Conservation (phyloP, 805 yeast genomes). For the Schwanniomyces pseudopolymorphus region DNA sequence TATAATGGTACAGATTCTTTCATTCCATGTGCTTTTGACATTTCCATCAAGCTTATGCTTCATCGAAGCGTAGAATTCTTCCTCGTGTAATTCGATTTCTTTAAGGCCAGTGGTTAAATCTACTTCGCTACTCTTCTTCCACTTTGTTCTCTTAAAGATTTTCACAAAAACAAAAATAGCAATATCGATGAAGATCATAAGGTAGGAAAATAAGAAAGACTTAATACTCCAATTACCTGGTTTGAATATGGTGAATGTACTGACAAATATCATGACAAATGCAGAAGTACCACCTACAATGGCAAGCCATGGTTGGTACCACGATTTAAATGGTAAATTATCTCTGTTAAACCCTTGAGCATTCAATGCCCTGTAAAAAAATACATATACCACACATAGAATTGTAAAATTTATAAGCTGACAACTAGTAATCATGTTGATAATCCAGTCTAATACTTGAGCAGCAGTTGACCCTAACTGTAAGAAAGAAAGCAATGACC, state of each 20-base stretch:
- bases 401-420: conserved; percentile 29
- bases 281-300: conserved; percentile 27
- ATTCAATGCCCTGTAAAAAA: conserved; percentile 57
- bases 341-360: conserved; percentile 26
- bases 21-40: conserved; percentile 12
- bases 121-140: conserved; percentile 29
- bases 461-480: conserved; percentile 45
- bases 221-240: conserved; percentile 39
- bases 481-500: conserved; percentile 65
- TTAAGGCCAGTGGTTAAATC: conserved; percentile 38
- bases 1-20: conserved; percentile 16
- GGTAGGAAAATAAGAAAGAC: conserved; percentile 43
- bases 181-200: conserved; percentile 42
- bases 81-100: conserved; percentile 42
- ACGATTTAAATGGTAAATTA: conserved; percentile 10
- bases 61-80: conserved; percentile 18
- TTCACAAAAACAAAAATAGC: conserved; percentile 35
- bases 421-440: conserved; percentile 31
- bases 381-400: conserved; percentile 52
- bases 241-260: conserved; percentile 39
- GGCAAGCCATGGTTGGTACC: conserved; percentile 39
- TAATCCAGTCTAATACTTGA: conserved; percentile 33
- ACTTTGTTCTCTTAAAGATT: conserved; percentile 35
- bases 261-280: conserved; percentile 31
- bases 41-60: conserved; percentile 18